A percentile compares a stretch with the other conserved stretches of the same genome.
Conservation (phyloP, 805 yeast genomes). For the Saccharomycopsis selenospora region DNA sequence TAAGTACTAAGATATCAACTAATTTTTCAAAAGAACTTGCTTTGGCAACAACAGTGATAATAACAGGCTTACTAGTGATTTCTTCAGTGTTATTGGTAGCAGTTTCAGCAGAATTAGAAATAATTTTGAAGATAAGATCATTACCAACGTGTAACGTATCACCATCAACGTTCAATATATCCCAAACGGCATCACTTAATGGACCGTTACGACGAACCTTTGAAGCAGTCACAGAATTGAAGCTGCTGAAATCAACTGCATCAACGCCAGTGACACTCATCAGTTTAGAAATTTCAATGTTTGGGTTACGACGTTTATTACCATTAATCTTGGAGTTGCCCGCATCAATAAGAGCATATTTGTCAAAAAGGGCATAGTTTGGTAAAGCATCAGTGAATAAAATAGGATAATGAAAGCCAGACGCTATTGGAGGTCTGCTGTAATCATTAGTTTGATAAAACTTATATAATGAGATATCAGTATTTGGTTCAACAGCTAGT, state of each 20-base stretch:
- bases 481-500: conserved; percentile 54
- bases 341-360: conserved; percentile 46
- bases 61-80: conserved; percentile 24
- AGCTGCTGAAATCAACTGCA: conserved; percentile 9
- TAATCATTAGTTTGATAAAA: conserved; percentile 10
- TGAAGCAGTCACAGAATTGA: background rate
- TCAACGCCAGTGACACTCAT: conserved; percentile 19
- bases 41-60: conserved; percentile 45
- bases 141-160: conserved; percentile 48
- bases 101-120: conserved; percentile 23
- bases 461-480: conserved; percentile 20
- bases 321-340: conserved; percentile 33
- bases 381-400: conserved; percentile 54
- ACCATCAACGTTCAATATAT: conserved; percentile 55
- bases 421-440: conserved; percentile 29
- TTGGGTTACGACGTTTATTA: background rate
- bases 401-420: conserved; percentile 60
- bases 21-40: conserved; percentile 71
- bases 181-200: conserved; percentile 37
- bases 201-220: conserved; percentile 8
- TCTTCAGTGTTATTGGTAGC: conserved; percentile 26
- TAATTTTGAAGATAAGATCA: conserved; percentile 53
- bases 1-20: conserved; percentile 72
- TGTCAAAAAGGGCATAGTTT: conserved; percentile 49
- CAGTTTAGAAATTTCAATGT: conserved; percentile 2